Evolutionary conservation across 1,284 basidiomycete species (phyloP).

Genomic region (Ceratobasidium sp.): DNA sequence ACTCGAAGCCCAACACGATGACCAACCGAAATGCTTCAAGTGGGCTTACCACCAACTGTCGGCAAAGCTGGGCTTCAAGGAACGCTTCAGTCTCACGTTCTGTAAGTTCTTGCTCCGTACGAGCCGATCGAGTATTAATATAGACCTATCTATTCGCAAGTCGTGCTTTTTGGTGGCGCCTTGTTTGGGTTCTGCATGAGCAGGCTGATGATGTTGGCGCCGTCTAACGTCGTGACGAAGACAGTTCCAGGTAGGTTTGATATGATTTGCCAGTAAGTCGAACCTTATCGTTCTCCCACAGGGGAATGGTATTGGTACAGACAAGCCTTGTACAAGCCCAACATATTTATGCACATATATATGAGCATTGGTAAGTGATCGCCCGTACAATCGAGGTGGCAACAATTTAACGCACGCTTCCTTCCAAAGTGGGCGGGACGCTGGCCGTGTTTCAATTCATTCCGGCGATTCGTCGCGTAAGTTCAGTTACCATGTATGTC

Average conservation of each 20-base stretch:
- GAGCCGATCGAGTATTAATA: neutral
- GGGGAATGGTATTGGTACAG: conserved; percentile 50
- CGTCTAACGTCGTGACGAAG: conserved; percentile 43
- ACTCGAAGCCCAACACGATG: conserved; percentile 3
- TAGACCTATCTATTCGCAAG: conserved; percentile 7
- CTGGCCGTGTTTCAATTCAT: conserved; percentile 48
- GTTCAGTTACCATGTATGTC: neutral
- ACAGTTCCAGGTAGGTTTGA: conserved; percentile 45
- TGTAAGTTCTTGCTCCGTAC: conserved; percentile 31
- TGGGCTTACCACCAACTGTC: conserved; percentile 20
- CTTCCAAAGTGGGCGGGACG: conserved; percentile 40
- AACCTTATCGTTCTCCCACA: neutral
- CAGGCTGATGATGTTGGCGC: conserved; percentile 47
- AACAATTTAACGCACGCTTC: neutral
- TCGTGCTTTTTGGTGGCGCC: conserved; percentile 49
- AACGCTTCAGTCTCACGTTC: conserved; percentile 46
- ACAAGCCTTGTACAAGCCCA: conserved; percentile 46
- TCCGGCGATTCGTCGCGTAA: conserved; percentile 48
- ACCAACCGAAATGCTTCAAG: conserved; percentile 17
- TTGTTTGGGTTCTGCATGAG: conserved; percentile 48
- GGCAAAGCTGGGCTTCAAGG: conserved; percentile 48
- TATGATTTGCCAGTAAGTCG: neutral
- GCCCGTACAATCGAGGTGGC: neutral
- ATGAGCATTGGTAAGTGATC: conserved; percentile 44
- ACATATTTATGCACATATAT: conserved; percentile 48